These are phyloP conservation scores for Dalechampia spathulata DNA, from an alignment of 441 rosid genomes.

Conservation along the genomic window DNA sequence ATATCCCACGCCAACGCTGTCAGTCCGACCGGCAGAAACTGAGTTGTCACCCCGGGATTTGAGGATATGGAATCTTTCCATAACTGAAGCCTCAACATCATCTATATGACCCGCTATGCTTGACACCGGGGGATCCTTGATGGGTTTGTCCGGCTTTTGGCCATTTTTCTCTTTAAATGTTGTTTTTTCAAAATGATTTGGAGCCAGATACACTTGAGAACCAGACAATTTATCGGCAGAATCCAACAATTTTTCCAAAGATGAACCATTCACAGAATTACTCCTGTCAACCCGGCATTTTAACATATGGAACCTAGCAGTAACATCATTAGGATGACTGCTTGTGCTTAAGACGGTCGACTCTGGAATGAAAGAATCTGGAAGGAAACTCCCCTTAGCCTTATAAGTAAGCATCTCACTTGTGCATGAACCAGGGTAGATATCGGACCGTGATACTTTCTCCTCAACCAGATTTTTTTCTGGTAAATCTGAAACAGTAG, in stretches of 20 bases:
- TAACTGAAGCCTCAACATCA: conserved; percentile 27
- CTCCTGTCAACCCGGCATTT: conserved; percentile 26
- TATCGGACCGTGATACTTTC: conserved; percentile 15
- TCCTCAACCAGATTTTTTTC: conserved; percentile 23
- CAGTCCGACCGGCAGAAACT: conserved; percentile 10
- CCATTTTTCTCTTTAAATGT: conserved; percentile 20
- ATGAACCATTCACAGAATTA: conserved; percentile 15
- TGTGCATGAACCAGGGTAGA: conserved; percentile 15
- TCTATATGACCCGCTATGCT: conserved; percentile 11
- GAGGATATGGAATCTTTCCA: conserved; percentile 37
- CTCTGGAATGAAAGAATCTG: conserved; percentile 19
- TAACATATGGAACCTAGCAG: conserved; percentile 42
- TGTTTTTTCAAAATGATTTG: conserved; percentile 19
- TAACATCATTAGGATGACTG: conserved; percentile 35
- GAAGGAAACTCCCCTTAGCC: conserved; percentile 12
- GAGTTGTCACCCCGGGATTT: conserved; percentile 22
- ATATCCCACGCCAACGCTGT: conserved; percentile 18
- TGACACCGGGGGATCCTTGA: conserved; percentile 11
- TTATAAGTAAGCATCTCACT: conserved; percentile 21
- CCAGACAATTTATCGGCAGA: conserved; percentile 23
- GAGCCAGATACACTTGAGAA: conserved; percentile 17
- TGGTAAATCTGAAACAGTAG: conserved; percentile 25
- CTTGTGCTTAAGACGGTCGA: conserved; percentile 17
- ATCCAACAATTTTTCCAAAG: conserved; percentile 21
- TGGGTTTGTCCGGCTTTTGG: conserved; percentile 6